Percentiles rank a stretch among this genome's conserved stretches.
Conservation (phyloP, 495 filamentous ascomycete species). For the Hypoxylon cercidicola region DNA sequence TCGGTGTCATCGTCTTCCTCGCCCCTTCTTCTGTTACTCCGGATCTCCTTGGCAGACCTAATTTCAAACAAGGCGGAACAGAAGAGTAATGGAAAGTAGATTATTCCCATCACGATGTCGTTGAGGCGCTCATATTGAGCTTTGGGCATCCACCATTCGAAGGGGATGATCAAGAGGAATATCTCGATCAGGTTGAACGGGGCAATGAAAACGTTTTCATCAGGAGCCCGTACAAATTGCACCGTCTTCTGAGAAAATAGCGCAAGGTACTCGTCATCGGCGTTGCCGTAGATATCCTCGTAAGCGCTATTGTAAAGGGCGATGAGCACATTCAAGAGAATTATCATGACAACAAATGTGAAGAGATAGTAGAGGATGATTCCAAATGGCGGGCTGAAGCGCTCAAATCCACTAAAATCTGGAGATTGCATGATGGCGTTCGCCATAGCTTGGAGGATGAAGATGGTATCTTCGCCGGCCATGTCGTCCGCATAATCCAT, state of each 20-base stretch:
- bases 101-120: constrained; percentile 82
- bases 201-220: constrained; percentile 97
- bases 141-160: constrained; percentile 94
- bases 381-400: constrained; percentile 79
- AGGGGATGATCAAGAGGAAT: constrained; percentile 77
- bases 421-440: constrained; percentile 90
- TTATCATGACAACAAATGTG: constrained; percentile 95
- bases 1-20: constrained; percentile 90
- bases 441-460: constrained; percentile 89
- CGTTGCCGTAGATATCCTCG: constrained; percentile 93
- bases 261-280: constrained; percentile 93
- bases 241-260: constrained; percentile 91
- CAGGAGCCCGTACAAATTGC: constrained; percentile 94
- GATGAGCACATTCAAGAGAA: constrained; percentile 93
- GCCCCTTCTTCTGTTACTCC: constrained; percentile 75
- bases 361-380: constrained; percentile 94
- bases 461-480: constrained; percentile 64
- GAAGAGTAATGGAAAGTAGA: constrained; percentile 87
- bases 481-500: constrained; percentile 84
- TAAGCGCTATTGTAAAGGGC: constrained; percentile 97
- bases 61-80: constrained; percentile 82
- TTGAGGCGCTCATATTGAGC: constrained; percentile 79
- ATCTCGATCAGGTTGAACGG: constrained; percentile 96
- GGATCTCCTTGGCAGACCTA: constrained; percentile 72
- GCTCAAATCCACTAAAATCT: constrained; percentile 88